Base-by-base conservation (phyloP, 148 eudicot species). In the Chenopodium quinoa region DNA sequence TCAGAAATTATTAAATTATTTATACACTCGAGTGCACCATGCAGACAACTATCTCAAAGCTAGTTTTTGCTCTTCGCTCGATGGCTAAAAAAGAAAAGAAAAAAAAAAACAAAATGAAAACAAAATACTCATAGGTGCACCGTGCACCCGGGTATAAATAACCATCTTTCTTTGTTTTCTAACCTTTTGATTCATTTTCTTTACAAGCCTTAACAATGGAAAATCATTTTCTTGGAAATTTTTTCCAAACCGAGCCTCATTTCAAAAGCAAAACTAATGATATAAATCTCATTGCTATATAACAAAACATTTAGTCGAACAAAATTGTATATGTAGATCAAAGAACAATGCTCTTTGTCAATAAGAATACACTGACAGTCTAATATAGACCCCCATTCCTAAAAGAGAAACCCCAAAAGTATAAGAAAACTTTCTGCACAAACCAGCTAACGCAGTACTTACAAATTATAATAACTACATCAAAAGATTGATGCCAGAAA, bases 391-490 rank as follows among this genome's bases (percentile, higher is more conserved):
- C 74, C 82, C 40, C 50, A 76, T 50, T 76, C 75, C 82, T 76
- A 80, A 37, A 62, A 29, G 44, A 76, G 4, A 23, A 34, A 58
- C 77, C 77, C 77, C 27, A 74, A 74, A 74, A 47, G 58, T 73
- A 76, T 69, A 76, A 84, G 34, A 68, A 58, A 31, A 75, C 32
- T 79, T 83, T 81, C 89, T 84, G 84, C 89, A 87, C 86, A 87
- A 77, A 85, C 77, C 83, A 40, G 82, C 84, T 48, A 82, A 66
- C 77, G 77, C 77, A 74, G 60, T 27, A 74, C 31, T 50, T 50
- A 71, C 77, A 80, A 78, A 84, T 75, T 81, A 60, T 34, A 76
- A 77, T 58, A 65, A 83, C 81, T 79, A 81, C 82, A 82, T 82
- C 80, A 73, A 47, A 73, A 77, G 50, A 79, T 77, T 80, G 83